A percentile compares a stretch with the other conserved stretches of the same genome.
Evolutionary conservation across 805 yeast genomes (phyloP).

Genomic region (Myxozyma geophila): DNA sequence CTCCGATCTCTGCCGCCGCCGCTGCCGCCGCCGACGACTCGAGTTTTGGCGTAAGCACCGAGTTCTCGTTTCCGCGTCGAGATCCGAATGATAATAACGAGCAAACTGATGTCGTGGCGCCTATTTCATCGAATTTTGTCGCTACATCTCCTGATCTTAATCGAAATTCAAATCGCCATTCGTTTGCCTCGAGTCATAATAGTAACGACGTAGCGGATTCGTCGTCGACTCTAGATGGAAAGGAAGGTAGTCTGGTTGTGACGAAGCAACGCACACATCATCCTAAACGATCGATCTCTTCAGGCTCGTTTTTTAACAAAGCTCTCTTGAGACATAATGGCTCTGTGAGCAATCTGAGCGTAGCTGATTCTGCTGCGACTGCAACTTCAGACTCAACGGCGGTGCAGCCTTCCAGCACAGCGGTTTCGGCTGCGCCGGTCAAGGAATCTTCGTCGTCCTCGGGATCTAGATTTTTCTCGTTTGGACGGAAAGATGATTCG

Average conservation of each 20-base stretch:
- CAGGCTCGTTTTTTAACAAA: constrained; percentile 21
- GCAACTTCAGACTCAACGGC: not conserved
- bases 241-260: not conserved
- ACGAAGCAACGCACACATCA: constrained; percentile 17
- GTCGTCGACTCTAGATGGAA: not conserved
- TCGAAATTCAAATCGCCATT: not conserved
- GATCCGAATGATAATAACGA: not conserved
- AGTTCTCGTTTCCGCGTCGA: constrained; percentile 21
- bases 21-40: not conserved
- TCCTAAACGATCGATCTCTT: constrained; percentile 24
- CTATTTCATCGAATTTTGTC: not conserved
- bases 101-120: not conserved
- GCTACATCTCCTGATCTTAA: not conserved
- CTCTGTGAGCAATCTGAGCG: not conserved
- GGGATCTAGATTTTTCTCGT: constrained; percentile 10
- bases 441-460: not conserved
- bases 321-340: constrained; percentile 3
- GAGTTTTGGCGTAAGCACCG: constrained; percentile 6
- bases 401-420: not conserved
- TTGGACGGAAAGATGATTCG: constrained; percentile 6
- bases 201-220: not conserved
- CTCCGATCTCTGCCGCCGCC: not conserved
- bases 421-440: not conserved
- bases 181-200: constrained; percentile 12
- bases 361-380: not conserved